Percentiles rank a stretch among this genome's conserved stretches.
Conservation (phyloP, 2,329 filamentous ascomycete species). For the Paradendryphiella salina region DNA sequence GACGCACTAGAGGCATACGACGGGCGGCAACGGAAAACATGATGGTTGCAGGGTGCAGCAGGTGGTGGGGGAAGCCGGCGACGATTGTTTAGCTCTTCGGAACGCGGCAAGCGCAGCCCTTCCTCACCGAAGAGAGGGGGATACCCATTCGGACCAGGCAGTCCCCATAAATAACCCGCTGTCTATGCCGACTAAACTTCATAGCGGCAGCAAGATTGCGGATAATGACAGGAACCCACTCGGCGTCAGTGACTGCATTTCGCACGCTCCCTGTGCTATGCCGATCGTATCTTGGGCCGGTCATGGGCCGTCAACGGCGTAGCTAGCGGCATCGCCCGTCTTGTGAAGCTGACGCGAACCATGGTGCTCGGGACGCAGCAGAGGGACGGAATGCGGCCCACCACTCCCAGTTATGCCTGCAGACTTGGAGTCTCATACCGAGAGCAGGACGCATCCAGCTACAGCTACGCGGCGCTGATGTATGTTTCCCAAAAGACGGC, state of each 20-base stretch:
- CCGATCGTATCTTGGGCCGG: constrained; percentile 16
- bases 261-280: constrained; percentile 9
- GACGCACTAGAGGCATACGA: constrained; percentile 31
- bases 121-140: background rate
- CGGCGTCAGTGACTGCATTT: constrained; percentile 2
- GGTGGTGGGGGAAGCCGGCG: constrained; percentile 5
- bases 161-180: background rate
- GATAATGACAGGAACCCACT: constrained; percentile 6
- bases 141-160: background rate
- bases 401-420: background rate
- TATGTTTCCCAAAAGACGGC: background rate
- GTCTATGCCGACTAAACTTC: background rate
- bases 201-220: constrained; percentile 5
- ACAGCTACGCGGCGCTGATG: background rate
- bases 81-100: background rate
- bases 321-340: constrained; percentile 3
- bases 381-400: background rate
- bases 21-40: constrained; percentile 35
- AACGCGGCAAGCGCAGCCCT: constrained; percentile 11
- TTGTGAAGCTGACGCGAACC: background rate
- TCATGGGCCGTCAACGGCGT: constrained; percentile 16
- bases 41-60: constrained; percentile 6
- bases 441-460: too few relatives aligned
- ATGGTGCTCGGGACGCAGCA: background rate
- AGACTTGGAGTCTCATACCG: too few relatives aligned